These are phyloP conservation scores for Colletotrichum eremochloae DNA, from an alignment of 2,329 filamentous ascomycete species.

Conservation along the genomic window DNA sequence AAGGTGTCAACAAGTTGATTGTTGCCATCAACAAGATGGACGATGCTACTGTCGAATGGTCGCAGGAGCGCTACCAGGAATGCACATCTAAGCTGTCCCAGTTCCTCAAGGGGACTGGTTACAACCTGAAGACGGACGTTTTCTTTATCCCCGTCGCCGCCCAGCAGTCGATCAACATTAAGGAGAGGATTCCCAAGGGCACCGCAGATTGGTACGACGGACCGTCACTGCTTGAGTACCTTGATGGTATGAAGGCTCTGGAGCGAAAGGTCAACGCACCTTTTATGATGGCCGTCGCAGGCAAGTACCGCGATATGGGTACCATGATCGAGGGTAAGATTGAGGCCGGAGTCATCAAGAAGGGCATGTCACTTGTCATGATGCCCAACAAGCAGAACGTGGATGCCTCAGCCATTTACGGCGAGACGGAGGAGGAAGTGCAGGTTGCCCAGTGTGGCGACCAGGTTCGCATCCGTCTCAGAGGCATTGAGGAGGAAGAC, in stretches of 20 bases:
- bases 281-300: constrained; percentile 98
- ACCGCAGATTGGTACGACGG: constrained; percentile 87
- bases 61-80: constrained; percentile 90
- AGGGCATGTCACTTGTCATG: constrained; percentile 87
- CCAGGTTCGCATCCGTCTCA: constrained; percentile 91
- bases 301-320: constrained; percentile 97
- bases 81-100: constrained; percentile 88
- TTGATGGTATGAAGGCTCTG: constrained; percentile 92
- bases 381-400: constrained; percentile 94
- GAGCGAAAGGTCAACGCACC: constrained; percentile 97
- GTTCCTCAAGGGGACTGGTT: constrained; percentile 93
- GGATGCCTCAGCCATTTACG: constrained; percentile 87
- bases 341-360: constrained; percentile 93
- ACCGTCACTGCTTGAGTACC: constrained; percentile 92
- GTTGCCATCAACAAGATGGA: constrained; percentile 99
- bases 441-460: constrained; percentile 87
- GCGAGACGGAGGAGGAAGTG: constrained; percentile 96
- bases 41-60: constrained; percentile 96
- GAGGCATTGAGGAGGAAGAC: constrained; percentile 97
- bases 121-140: constrained; percentile 93
- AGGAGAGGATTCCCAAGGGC: constrained; percentile 84
- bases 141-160: constrained; percentile 97
- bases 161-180: constrained; percentile 87
- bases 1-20: constrained; percentile 96
- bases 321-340: constrained; percentile 99